Conservation (phyloP, 2,329 filamentous ascomycete genomes). For the Penicillium psychrosexuale region DNA sequence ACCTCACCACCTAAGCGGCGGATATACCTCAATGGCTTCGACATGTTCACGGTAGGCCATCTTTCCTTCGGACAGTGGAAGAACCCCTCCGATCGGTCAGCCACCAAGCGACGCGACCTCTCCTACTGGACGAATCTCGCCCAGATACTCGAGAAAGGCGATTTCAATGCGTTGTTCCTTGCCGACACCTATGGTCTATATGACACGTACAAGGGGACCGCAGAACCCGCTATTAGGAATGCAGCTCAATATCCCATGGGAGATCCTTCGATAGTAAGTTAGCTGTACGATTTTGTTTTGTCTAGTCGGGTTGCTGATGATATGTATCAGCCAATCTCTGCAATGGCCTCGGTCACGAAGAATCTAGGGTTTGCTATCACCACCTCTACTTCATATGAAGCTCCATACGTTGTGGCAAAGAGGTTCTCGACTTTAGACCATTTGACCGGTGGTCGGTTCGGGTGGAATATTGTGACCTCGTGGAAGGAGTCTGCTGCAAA, state of each 20-base stretch:
- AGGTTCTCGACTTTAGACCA: slow-evolving; percentile 53
- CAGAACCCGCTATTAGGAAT: slow-evolving; percentile 27
- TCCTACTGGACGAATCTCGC: slow-evolving; percentile 48
- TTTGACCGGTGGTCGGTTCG: slow-evolving; percentile 48
- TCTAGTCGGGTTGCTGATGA: neutral
- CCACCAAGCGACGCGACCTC: slow-evolving; percentile 39
- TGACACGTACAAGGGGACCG: slow-evolving; percentile 42
- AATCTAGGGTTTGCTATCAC: slow-evolving; percentile 49
- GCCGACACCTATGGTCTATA: slow-evolving; percentile 47
- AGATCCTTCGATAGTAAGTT: slow-evolving; percentile 26
- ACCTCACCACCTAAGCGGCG: neutral
- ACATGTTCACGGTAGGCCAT: slow-evolving; percentile 40
- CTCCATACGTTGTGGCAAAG: slow-evolving; percentile 51
- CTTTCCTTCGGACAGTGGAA: slow-evolving; percentile 36
- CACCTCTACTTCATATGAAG: slow-evolving; percentile 52
- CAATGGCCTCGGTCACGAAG: slow-evolving; percentile 46
- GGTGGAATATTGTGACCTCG: slow-evolving; percentile 50
- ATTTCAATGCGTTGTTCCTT: slow-evolving; percentile 49
- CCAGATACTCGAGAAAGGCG: slow-evolving; percentile 44
- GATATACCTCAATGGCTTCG: slow-evolving; percentile 42
- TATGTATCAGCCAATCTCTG: slow-evolving; percentile 32
- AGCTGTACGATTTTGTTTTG: neutral
- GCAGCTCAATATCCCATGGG: slow-evolving; percentile 40
- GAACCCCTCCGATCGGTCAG: slow-evolving; percentile 32
- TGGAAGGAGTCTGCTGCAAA: slow-evolving; percentile 36